Evolutionary conservation across 179 eudicot genomes (phyloP), one percentile per base, ranked within the genome.

Genomic region (Spergularia azorica): DNA sequence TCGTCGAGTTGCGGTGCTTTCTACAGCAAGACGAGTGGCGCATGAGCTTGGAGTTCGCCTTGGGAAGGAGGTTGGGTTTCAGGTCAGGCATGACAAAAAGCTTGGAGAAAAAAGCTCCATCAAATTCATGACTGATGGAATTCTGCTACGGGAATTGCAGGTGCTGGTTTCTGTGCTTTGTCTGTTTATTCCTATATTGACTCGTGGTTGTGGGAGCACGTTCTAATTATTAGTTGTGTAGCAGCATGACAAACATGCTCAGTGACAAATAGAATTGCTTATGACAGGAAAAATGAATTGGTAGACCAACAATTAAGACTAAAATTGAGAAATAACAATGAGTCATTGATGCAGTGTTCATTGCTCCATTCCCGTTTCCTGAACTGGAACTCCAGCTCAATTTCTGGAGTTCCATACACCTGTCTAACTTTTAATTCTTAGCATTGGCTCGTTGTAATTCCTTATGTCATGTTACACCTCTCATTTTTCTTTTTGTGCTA

Each of bases 41-140:
- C 84, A 65, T 83, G 99, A 96, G 86, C 94, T 96, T 75, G 95
- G 97, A 75, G 72, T 91, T 83, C 83, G 76, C 72, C 84, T 90
- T 41, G 99, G 99, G 6, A 90, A 87, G 79, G 98, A 94, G 86
- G 91, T 96, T 70, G 99, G 98, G 48, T 96, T 91, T 79, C 99
- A 94, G 86, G 99, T 96, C 72, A 83, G 97, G 83, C 89, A 92
- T 92, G 96, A 94, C 87, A 85, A 78, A 79, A 80, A 77, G 80
- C 80, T 90, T 79, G 96, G 96, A 62, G 87, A 92, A 74, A 88
- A 73, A 71, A 86, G 92, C 84, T 80, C 92, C 61, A 96, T 96
- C 82, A 96, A 96, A 87, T 90, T 94, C 77, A 96, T 96, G 99
- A 96, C 98, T 77, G 98, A 96, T 77, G 98, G 97, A 67, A 96